These are phyloP conservation scores for Aspergillus pseudonomiae DNA, from an alignment of 2,329 filamentous ascomycete species.

Conservation along the genomic window DNA sequence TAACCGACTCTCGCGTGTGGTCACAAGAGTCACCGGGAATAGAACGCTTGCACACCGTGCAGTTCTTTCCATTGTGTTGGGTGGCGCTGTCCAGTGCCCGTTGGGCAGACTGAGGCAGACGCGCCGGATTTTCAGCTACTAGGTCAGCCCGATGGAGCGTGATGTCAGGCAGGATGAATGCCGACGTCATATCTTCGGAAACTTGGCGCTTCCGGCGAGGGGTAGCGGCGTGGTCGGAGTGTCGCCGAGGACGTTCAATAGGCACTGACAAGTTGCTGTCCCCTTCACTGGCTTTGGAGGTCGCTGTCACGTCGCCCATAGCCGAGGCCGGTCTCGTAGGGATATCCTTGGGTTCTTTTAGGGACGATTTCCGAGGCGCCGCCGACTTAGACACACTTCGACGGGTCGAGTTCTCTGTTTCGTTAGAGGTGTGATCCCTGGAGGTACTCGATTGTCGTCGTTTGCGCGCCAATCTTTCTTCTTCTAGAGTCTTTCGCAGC, in stretches of 20 bases:
- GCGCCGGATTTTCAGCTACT: slow-evolving; percentile 32
- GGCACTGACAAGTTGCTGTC: slow-evolving; percentile 35
- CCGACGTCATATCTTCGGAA: slow-evolving; percentile 62
- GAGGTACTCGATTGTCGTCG: slow-evolving; percentile 37
- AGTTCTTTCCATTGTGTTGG: slow-evolving; percentile 57
- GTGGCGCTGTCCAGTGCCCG: slow-evolving; percentile 46
- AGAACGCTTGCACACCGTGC: slow-evolving; percentile 58
- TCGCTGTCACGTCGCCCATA: slow-evolving; percentile 38
- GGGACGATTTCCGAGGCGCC: slow-evolving; percentile 57
- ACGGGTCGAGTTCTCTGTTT: slow-evolving; percentile 42
- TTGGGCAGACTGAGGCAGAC: slow-evolving; percentile 44
- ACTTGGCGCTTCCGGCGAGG: slow-evolving; percentile 54
- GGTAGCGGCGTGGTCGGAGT: slow-evolving; percentile 51
- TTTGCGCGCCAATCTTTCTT: slow-evolving; percentile 53
- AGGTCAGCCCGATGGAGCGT: slow-evolving; percentile 49
- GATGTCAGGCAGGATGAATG: slow-evolving; percentile 66
- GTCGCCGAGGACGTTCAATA: slow-evolving; percentile 37
- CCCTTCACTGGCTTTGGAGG: slow-evolving; percentile 32
- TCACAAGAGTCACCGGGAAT: slow-evolving; percentile 39
- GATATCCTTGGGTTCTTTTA: slow-evolving; percentile 53
- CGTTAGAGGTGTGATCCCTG: slow-evolving; percentile 40
- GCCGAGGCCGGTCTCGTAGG: slow-evolving; percentile 38
- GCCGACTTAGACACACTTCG: slow-evolving; percentile 41
- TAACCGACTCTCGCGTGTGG: slow-evolving; percentile 37
- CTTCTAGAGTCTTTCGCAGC: slow-evolving; percentile 59